Percentiles rank a stretch among this genome's conserved stretches.
Evolutionary conservation across 2,329 filamentous ascomycete species (phyloP).

Genomic region (Elsinoe necatrix): DNA sequence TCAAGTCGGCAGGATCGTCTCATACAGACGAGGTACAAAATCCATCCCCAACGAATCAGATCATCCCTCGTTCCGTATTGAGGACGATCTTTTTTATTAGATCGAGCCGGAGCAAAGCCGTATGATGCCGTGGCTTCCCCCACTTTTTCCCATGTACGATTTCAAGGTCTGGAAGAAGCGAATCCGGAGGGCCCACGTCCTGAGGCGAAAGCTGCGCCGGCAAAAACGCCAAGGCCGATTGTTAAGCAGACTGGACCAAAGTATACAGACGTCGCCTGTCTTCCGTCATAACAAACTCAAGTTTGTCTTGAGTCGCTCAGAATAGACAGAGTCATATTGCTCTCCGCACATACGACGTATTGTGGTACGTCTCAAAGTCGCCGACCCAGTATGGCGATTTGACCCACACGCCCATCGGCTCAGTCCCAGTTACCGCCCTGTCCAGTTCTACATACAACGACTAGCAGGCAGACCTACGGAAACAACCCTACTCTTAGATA

Average conservation of each 20-base stretch:
- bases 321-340: background rate
- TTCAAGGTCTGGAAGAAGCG: background rate
- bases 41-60: background rate
- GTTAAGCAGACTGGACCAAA: slow-evolving; percentile 4
- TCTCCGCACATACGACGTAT: background rate
- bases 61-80: background rate
- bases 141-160: background rate
- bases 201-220: slow-evolving; percentile 8
- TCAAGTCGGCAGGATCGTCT: too few species aligned
- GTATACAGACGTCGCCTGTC: slow-evolving; percentile 4
- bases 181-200: background rate
- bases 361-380: background rate
- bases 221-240: slow-evolving; percentile 11
- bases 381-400: background rate
- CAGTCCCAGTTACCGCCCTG: slow-evolving; percentile 5
- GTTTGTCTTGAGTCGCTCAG: background rate
- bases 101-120: background rate
- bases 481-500: slow-evolving; percentile 8
- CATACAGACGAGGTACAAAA: background rate
- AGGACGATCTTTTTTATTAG: background rate
- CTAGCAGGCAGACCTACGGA: background rate
- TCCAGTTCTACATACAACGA: background rate
- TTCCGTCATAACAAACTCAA: background rate
- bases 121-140: slow-evolving; percentile 10
- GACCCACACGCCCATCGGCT: background rate